A percentile compares a stretch with the other conserved stretches of the same genome.
phyloP scores from a whole-genome alignment of 495 filamentous ascomycete species.

The Annulohypoxylon moriforme region DNA sequence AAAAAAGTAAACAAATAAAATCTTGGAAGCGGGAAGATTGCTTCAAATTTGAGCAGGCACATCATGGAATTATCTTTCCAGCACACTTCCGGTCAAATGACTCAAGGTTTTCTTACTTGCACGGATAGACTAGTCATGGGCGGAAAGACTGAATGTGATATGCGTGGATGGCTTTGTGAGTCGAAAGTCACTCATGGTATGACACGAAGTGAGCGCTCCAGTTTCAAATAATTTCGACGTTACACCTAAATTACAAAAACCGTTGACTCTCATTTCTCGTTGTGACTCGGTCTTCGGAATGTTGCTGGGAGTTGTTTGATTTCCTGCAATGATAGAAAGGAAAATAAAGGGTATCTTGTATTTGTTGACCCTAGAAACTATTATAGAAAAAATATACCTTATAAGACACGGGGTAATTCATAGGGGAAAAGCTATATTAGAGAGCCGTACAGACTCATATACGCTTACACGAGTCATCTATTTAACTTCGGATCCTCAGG shows the following conservation, averaged over 20 bases:
- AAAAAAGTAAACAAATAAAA: neutral
- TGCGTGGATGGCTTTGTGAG: neutral
- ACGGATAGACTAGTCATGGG: neutral
- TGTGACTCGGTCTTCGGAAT: neutral
- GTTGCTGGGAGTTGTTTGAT: neutral
- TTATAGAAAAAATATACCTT: too few relatives aligned
- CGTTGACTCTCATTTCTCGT: neutral
- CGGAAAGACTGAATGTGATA: neutral
- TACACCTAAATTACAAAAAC: neutral
- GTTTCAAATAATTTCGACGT: neutral
- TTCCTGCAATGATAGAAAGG: too few relatives aligned
- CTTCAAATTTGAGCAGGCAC: neutral
- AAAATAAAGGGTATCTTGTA: too few relatives aligned
- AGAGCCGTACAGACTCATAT: neutral
- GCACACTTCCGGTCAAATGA: neutral
- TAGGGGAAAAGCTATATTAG: neutral
- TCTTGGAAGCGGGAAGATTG: neutral
- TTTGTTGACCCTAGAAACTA: too few relatives aligned
- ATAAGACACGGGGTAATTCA: too few relatives aligned
- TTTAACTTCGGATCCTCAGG: neutral
- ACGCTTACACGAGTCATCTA: neutral
- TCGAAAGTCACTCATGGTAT: neutral
- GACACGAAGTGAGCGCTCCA: neutral
- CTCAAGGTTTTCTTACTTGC: neutral
- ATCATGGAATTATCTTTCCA: neutral